These are phyloP conservation scores for Euphorbia pulcherrima DNA, from an alignment of 345 rosid species.

Conservation along the genomic window DNA sequence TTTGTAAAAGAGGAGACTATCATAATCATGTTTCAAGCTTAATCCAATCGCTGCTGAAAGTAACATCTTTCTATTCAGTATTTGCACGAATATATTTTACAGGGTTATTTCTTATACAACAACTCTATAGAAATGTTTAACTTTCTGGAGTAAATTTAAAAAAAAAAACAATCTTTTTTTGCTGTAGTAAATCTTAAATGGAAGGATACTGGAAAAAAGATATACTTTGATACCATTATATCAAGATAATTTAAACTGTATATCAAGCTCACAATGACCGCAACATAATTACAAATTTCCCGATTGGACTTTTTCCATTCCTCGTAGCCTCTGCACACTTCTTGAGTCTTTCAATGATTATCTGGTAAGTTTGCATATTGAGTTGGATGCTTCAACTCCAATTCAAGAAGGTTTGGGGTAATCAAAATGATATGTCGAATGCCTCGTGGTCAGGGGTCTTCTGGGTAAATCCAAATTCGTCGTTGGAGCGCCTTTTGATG, in stretches of 20 bases:
- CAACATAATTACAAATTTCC: slow-evolving; percentile 28
- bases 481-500: slow-evolving; percentile 74
- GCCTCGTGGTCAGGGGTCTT: slow-evolving; percentile 86
- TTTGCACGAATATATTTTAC: background rate
- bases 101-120: background rate
- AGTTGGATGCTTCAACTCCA: slow-evolving; percentile 15
- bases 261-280: slow-evolving; percentile 6
- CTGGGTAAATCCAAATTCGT: slow-evolving; percentile 77
- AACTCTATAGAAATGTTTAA: background rate
- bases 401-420: slow-evolving; percentile 7
- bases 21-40: too few species aligned
- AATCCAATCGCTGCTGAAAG: background rate
- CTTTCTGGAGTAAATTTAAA: background rate
- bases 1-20: too few species aligned
- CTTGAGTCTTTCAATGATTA: slow-evolving; percentile 2
- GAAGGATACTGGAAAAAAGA: slow-evolving; percentile 2
- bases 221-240: slow-evolving; percentile 16
- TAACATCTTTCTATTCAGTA: background rate
- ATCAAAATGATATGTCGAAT: slow-evolving; percentile 51
- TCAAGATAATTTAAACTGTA: background rate
- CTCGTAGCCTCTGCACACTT: slow-evolving; percentile 4
- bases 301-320: background rate
- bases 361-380: slow-evolving; percentile 9
- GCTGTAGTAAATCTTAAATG: slow-evolving; percentile 3
- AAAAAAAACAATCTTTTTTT: slow-evolving; percentile 3